A percentile compares a stretch with the other conserved stretches of the same genome.
phyloP scores from a whole-genome alignment of 768 basidiomycete genomes.

The Ephemerocybe angulata region DNA sequence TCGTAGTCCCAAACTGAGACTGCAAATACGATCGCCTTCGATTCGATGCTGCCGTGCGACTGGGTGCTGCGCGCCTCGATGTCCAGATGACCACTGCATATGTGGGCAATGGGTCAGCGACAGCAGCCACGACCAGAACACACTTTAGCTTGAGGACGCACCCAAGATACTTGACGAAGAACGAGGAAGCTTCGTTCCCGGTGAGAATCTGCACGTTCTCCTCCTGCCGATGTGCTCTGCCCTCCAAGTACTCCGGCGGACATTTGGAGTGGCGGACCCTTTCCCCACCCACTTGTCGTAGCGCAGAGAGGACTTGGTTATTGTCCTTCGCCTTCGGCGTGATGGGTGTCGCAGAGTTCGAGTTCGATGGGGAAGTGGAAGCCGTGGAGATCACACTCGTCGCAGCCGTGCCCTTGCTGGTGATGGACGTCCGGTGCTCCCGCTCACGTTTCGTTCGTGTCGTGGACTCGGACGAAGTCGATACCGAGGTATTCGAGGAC shows the following conservation, averaged over 20 bases:
- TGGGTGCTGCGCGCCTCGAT: constrained; percentile 18
- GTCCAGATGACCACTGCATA: constrained; percentile 10
- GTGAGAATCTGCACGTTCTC: constrained; percentile 35
- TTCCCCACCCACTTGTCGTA: constrained; percentile 32
- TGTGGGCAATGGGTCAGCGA: background rate
- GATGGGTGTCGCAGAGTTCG: constrained; percentile 3
- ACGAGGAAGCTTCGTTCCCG: constrained; percentile 38
- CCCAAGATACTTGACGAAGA: constrained; percentile 41
- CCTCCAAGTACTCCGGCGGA: constrained; percentile 43
- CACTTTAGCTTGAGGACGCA: constrained; percentile 19
- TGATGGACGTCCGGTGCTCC: background rate
- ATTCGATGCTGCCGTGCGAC: constrained; percentile 12
- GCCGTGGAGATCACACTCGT: background rate
- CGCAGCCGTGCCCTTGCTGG: background rate
- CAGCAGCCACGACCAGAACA: background rate
- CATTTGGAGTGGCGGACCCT: constrained; percentile 41
- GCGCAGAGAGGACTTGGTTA: constrained; percentile 19
- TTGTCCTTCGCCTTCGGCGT: background rate
- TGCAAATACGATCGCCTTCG: constrained; percentile 43
- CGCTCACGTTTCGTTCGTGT: background rate
- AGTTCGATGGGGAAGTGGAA: background rate
- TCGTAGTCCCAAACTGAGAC: constrained; percentile 37
- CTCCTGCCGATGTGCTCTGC: constrained; percentile 32
- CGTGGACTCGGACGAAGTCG: background rate
- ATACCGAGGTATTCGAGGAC: background rate